These are phyloP conservation scores for Beta vulgaris DNA, from an alignment of 148 eudicot genomes.

Conservation along the genomic window DNA sequence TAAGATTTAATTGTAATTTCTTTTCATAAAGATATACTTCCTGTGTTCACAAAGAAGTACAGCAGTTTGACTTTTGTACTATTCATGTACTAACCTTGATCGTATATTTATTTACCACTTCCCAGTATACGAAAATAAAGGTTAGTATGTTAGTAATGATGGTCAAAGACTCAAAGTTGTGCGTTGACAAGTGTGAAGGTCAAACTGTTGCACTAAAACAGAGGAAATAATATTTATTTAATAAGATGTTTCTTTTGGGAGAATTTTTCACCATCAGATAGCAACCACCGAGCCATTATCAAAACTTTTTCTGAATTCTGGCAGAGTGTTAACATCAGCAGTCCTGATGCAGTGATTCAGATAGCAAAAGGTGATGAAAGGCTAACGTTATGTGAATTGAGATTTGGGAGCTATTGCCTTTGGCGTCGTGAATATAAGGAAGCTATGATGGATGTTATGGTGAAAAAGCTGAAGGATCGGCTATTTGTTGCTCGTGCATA, in stretches of 20 bases:
- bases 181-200: no score
- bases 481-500: conserved; percentile 93
- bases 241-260: neutral
- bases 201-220: no score
- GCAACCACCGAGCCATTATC: neutral
- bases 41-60: no score
- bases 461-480: conserved; percentile 82
- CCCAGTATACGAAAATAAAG: no score
- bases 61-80: no score
- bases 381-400: conserved; percentile 58
- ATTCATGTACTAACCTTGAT: no score
- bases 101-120: no score
- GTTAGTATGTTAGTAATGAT: no score
- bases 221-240: neutral
- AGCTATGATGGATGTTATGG: conserved; percentile 66
- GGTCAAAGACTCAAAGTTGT: no score
- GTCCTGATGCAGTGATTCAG: conserved; percentile 24
- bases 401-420: conserved; percentile 90
- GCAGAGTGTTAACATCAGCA: conserved; percentile 43
- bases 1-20: no score
- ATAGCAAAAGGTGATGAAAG: conserved; percentile 43
- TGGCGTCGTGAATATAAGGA: conserved; percentile 77
- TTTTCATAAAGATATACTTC: no score
- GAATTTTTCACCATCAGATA: neutral
- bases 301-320: conserved; percentile 8